Evolutionary conservation across 176 grass and related monocot genomes (phyloP), one percentile per base, ranked within the genome.

Genomic region (Lolium multiflorum): DNA sequence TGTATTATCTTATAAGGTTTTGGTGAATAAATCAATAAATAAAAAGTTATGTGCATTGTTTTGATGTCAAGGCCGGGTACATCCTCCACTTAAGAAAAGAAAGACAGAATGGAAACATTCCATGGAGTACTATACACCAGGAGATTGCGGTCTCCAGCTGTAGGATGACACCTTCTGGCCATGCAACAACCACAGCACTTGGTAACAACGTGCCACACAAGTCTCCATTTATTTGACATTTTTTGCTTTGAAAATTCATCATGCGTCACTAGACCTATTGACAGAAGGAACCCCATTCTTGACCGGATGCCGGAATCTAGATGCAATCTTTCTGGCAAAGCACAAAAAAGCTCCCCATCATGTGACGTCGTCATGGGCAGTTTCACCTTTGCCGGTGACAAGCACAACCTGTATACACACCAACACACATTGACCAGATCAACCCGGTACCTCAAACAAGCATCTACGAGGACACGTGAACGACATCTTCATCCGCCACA

Each of bases 381-480:
- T 3, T 22, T 15, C 65, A 37, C 48, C 59, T 68, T 71, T 81
- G 63, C 67, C 70, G 13, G 25, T 35, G 44, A 4, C 13, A 70
- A 44, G 35, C 15, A 51, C 78, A 57, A 52, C 43, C 52, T 31
- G 25, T 64, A 16, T 74, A 73, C 9, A 61, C 58, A 62, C 70
- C 70, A 50, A 76, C 61, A 70, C 70, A 25, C 59, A 77, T 63
- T 67, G 81, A 81, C 83, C 57, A 43, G 21, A 28, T 51, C 8
- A 83, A 80, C 61, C 49, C 2, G 59, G 59, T 26, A 81, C 38
- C 63, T 44, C 63, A 5, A 71, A 20, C 49, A 38, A 15, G 6
- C 41, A 61, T 71, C 56, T 56, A 22, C 76, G 24, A 31, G 51
- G 9, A 16, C 67, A 35, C 9, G 8, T 21, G 48, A n/a, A 3